Evolutionary conservation across 257 asterid species (phyloP).

Genomic region (Paraleonurus japonicus): DNA sequence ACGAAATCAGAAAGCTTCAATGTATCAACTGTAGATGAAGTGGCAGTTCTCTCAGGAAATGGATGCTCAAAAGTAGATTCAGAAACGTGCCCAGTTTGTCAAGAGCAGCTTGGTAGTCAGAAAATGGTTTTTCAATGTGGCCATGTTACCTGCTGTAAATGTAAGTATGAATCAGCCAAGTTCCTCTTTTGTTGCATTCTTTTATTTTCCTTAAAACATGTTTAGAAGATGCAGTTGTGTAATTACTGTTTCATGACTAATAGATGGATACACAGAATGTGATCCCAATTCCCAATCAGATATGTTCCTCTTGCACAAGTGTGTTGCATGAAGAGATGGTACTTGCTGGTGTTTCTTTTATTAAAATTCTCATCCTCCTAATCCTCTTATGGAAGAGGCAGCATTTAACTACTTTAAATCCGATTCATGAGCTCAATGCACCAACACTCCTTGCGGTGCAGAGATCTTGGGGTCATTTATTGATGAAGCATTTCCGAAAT

Average conservation of each 20-base stretch:
- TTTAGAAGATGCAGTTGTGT: not conserved
- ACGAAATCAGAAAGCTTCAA: slow-evolving; percentile 37
- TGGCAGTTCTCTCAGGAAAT: slow-evolving; percentile 31
- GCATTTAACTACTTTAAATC: slow-evolving; percentile 5
- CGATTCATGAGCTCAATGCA: not conserved
- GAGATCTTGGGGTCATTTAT: not conserved
- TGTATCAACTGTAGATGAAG: slow-evolving; percentile 40
- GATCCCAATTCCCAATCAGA: slow-evolving; percentile 30
- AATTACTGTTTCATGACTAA: not conserved
- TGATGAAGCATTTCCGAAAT: not conserved
- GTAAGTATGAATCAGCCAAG: slow-evolving; percentile 50
- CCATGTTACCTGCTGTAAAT: slow-evolving; percentile 87
- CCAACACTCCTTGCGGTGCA: not conserved
- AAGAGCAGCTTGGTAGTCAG: slow-evolving; percentile 79
- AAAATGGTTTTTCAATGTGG: slow-evolving; percentile 99
- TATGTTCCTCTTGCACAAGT: not conserved
- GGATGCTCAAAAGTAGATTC: slow-evolving; percentile 35
- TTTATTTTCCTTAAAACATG: not conserved
- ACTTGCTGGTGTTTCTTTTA: not conserved
- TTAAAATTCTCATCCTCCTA: not conserved
- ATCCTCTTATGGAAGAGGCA: not conserved
- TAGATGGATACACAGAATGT: slow-evolving; percentile 33
- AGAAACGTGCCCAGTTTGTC: slow-evolving; percentile 90
- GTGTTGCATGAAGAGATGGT: slow-evolving; percentile 5
- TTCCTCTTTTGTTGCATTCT: slow-evolving; percentile 7